Base-by-base conservation (phyloP, 306 rosid species). In the Acacia confusa region DNA sequence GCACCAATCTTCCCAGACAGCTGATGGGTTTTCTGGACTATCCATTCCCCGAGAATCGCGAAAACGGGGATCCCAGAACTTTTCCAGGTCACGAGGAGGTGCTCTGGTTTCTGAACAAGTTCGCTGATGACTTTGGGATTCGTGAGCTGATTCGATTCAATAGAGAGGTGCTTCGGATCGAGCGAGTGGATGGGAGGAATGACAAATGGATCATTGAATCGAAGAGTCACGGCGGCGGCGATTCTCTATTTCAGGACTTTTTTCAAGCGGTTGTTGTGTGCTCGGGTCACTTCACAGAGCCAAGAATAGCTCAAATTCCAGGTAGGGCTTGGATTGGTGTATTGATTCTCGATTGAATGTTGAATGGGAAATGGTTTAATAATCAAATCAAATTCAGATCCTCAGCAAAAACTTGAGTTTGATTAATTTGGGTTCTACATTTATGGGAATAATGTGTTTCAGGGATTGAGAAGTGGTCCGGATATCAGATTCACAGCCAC, bases 1-100 rank as follows among this genome's bases (percentile, higher is more conserved):
- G 85, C 30, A 81, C 88, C 76, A 85, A 85, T 72, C 88, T 81
- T 17, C 88, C 88, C 2, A 81, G 88, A 9, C 63, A 7, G 4
- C 17, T 78, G 4, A 81, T 85, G 85, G 47, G 80, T 4, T 81
- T 85, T 53, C 45, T 58, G 22, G 87, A 85, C 38, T 85, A 52
- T 75, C 85, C 82, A 25, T 85, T 77, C 36, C 16, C 72, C 6
- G 47, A 64, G 34, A 14, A 17, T 30, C 4, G 74, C 30, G 73
- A 45, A 3, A 6, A 30, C 32, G 85, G 79, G 0, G 87, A 85
- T 28, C 58, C 77, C 67, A 81, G 82, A 4, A 65, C 76, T 4
- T 85, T 85, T 64, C 87, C 85, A 58, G 50, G 87, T 65, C 87
- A 77, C 66, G 69, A 72, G 9, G 87, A 85, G 16, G 87, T 81